These are phyloP conservation scores for Brassica nigra DNA, from an alignment of 345 rosid genomes.

Conservation along the genomic window DNA sequence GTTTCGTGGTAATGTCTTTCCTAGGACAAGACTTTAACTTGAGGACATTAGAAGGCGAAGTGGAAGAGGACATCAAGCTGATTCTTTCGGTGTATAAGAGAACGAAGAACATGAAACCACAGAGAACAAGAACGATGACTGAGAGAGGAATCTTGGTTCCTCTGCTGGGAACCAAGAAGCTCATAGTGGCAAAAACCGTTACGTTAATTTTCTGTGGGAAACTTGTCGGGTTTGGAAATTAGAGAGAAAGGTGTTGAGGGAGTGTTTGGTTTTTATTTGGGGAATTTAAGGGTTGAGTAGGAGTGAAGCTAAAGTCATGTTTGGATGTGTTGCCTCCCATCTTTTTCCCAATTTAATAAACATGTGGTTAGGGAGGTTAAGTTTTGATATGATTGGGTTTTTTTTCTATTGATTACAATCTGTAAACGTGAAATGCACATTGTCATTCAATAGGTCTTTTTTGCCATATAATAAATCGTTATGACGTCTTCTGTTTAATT, in stretches of 20 bases:
- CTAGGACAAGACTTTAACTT: slow-evolving; percentile 57
- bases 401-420: slow-evolving; percentile 19
- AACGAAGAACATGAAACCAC: slow-evolving; percentile 55
- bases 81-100: slow-evolving; percentile 68
- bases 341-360: slow-evolving; percentile 26
- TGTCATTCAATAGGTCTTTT: slow-evolving; percentile 15
- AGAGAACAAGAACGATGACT: slow-evolving; percentile 45
- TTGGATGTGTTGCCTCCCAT: slow-evolving; percentile 39
- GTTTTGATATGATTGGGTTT: slow-evolving; percentile 20
- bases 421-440: slow-evolving; percentile 37
- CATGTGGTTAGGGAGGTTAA: slow-evolving; percentile 33
- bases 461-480: not conserved
- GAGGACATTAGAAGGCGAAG: slow-evolving; percentile 47
- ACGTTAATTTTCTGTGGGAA: not conserved
- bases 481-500: not conserved
- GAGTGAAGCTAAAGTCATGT: slow-evolving; percentile 41
- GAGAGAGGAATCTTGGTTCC: slow-evolving; percentile 65
- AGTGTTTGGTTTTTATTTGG: slow-evolving; percentile 31
- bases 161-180: slow-evolving; percentile 44
- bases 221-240: not conserved
- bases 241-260: slow-evolving; percentile 37
- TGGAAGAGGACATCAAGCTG: slow-evolving; percentile 44
- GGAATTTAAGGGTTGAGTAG: slow-evolving; percentile 54
- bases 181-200: slow-evolving; percentile 38
- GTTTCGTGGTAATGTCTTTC: slow-evolving; percentile 41